These are phyloP conservation scores for Laguncularia racemosa DNA, from an alignment of 345 rosid species.

Conservation along the genomic window DNA sequence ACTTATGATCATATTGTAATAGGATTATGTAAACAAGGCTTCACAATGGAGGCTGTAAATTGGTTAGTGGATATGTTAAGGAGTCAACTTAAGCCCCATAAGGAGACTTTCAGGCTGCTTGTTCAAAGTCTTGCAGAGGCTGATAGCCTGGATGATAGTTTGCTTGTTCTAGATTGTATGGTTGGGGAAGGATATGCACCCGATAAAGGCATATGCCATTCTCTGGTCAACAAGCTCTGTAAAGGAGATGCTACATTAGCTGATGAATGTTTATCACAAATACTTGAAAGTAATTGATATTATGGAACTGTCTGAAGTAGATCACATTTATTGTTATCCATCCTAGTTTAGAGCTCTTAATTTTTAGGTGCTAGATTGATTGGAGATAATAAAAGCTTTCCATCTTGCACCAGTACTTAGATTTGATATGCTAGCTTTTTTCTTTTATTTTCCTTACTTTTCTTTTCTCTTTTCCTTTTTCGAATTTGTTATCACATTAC, in stretches of 20 bases:
- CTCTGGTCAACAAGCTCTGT: slow-evolving; percentile 22
- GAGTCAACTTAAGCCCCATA: slow-evolving; percentile 18
- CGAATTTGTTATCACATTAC: too few relatives aligned
- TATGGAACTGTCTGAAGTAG: background rate
- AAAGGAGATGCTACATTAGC: slow-evolving; percentile 10
- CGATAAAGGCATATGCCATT: slow-evolving; percentile 11
- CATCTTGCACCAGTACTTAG: too few relatives aligned
- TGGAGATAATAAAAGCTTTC: too few relatives aligned
- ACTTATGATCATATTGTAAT: slow-evolving; percentile 15
- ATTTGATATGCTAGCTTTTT: too few relatives aligned
- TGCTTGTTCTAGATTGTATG: slow-evolving; percentile 21
- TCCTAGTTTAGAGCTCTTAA: too few relatives aligned
- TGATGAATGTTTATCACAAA: slow-evolving; percentile 10
- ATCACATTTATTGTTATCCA: too few relatives aligned
- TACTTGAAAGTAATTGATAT: slow-evolving; percentile 7
- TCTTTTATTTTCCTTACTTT: too few relatives aligned
- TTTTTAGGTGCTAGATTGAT: too few relatives aligned
- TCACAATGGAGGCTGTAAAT: slow-evolving; percentile 22
- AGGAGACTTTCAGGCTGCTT: slow-evolving; percentile 16
- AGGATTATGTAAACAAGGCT: slow-evolving; percentile 20
- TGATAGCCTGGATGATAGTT: slow-evolving; percentile 29
- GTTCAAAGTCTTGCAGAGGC: slow-evolving; percentile 15
- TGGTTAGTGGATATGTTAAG: slow-evolving; percentile 23
- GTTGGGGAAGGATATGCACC: slow-evolving; percentile 18
- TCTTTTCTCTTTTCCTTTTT: too few relatives aligned